Evolutionary conservation across 352 stramenopile species (phyloP), one percentile per base, ranked within the genome.

Genomic region (Phytophthora boehmeriae): DNA sequence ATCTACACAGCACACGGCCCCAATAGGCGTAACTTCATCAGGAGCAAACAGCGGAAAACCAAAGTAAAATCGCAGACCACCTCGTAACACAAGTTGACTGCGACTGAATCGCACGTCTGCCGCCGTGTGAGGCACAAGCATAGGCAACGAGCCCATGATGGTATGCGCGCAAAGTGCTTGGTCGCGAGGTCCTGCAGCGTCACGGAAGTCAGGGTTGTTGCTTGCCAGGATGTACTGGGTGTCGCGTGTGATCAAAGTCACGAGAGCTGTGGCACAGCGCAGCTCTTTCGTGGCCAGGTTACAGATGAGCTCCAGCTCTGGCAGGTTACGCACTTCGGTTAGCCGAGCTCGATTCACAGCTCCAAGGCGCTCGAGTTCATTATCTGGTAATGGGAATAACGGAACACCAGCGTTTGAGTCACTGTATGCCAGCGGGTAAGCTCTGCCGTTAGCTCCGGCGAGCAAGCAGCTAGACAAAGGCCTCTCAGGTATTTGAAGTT

Each of bases 271-370:
- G 23, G 63, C 63, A 44, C 76, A 87, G 36, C 59, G 20, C 19
- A 89, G 52, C 45, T 81, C 74, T 16, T 64, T 59, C 14, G 71
- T 68, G 5, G 71, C 76, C 22, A 88, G 66, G 8, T 59, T 55
- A 50, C 76, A 88, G 45, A 88, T 73, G 36, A 86, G 63, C 23
- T 74, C 70, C 41, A 88, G 63, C 52, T 88, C 78, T 2, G 78
- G 68, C 20, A 79, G 53, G 30, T 80, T 70, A 22, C 50, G 49
- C 20, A 86, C 66, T 20, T 71, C 63, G 1, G 53, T 60, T 30
- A 77, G 17, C 10, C 58, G 45, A 35, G 54, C 27, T 14, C 73
- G 51, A 38, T 51, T 42, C 42, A 88, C 68, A 17, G 54, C 62
- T 14, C 68, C 38, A 2, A 80, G 38, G 2, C 80, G 77, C 20